A percentile compares a stretch with the other conserved stretches of the same genome.
Conservation (phyloP, 768 basidiomycete species). For the Tubosaeta sp. region DNA sequence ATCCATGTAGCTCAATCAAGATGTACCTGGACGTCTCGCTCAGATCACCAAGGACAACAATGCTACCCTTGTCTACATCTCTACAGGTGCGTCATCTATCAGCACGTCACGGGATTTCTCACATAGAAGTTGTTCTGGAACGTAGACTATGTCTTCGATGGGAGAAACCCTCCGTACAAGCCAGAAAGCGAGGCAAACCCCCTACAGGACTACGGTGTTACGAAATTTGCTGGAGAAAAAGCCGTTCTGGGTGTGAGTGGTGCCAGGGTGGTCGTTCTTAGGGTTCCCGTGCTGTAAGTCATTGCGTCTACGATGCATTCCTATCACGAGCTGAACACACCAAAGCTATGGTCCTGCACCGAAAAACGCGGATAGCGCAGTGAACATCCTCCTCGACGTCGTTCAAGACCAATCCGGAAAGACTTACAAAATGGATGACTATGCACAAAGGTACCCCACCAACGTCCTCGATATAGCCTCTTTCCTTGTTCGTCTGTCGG, state of each 20-base stretch:
- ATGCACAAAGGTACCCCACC: constrained; percentile 88
- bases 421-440: constrained; percentile 93
- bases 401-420: constrained; percentile 86
- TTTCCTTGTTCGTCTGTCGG: constrained; percentile 73
- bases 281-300: constrained; percentile 84
- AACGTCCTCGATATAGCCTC: constrained; percentile 83
- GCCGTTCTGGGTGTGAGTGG: constrained; percentile 60
- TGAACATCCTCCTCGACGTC: constrained; percentile 85
- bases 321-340: constrained; percentile 1
- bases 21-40: constrained; percentile 71
- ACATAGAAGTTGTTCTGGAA: constrained; percentile 4
- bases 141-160: constrained; percentile 93
- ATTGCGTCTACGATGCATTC: background rate
- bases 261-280: constrained; percentile 63
- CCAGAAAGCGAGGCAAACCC: constrained; percentile 74
- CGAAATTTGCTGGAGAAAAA: constrained; percentile 84
- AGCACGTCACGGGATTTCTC: constrained; percentile 1
- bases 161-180: constrained; percentile 85
- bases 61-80: constrained; percentile 85
- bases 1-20: constrained; percentile 65
- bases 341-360: constrained; percentile 82
- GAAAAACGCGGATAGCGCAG: constrained; percentile 81
- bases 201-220: constrained; percentile 80
- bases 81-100: constrained; percentile 56
- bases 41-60: constrained; percentile 53